phyloP scores from a whole-genome alignment of 257 asterid genomes.

The Cordia subcordata region DNA sequence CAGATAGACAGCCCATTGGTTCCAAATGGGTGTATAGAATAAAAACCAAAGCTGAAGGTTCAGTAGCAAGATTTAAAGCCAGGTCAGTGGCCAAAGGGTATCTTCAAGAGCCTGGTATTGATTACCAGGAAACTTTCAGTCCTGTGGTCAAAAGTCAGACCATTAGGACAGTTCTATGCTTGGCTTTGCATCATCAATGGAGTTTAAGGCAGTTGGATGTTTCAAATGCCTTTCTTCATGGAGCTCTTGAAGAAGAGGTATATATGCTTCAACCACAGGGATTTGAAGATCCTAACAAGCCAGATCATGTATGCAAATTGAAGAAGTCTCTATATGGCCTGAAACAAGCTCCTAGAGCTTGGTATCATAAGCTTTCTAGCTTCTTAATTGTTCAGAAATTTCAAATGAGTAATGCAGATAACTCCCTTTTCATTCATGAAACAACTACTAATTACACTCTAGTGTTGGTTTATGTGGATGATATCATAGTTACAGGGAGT shows the following conservation, averaged over 20 bases:
- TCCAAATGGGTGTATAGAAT: not conserved
- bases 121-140: slow-evolving; percentile 1
- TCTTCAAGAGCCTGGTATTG: not conserved
- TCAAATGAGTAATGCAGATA: not conserved
- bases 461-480: not conserved
- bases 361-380: not conserved
- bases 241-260: not conserved
- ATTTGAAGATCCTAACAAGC: not conserved
- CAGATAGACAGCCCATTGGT: not conserved
- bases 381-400: too few relatives aligned
- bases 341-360: not conserved
- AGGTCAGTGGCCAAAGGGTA: not conserved
- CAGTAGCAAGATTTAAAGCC: not conserved
- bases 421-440: not conserved
- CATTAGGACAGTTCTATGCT: not conserved
- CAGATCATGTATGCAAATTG: not conserved
- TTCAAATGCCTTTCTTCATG: not conserved
- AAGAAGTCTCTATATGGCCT: not conserved
- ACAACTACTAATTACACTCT: not conserved
- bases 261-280: not conserved
- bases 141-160: not conserved
- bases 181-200: not conserved
- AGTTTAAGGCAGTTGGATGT: not conserved
- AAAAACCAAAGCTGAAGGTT: not conserved
- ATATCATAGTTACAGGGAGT: too few relatives aligned